Evolutionary conservation across 2,329 filamentous ascomycete species (phyloP), one percentile per base, ranked within the genome.

Genomic region (Blastomyces gilchristii): DNA sequence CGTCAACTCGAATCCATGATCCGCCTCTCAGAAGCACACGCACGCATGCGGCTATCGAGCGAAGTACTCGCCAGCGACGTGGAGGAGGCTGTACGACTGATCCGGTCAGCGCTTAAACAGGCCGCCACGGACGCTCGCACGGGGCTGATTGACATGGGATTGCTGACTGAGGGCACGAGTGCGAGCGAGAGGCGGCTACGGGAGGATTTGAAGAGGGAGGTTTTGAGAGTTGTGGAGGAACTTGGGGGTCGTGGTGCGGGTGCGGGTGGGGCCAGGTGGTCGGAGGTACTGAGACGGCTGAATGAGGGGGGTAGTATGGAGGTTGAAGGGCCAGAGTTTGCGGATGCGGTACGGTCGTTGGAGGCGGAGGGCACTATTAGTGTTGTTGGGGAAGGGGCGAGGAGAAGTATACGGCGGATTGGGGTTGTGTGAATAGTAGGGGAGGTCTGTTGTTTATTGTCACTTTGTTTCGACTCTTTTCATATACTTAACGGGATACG

Each of bases 1-100:
- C 86, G 94, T 73, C 94, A 99, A 77, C 83, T 99, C 6, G 95
- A 99, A 78, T 94, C 89, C 56, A 99, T 99, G 95, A 97, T 99
- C 73, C 93, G 94, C 65, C 87, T 99, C 2, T 80, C 92, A 1
- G 94, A 99, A 79, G 94, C 92, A 0, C 95, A 99, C 76, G 95
- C 94, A 59, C 97, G 97, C 77, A 99, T 99, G 95, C 89, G 94
- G 3, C 84, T 99, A 5, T 85, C 88, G 0, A 74, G 81, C 2
- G 84, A 81, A 16, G 94, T 99, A 52, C 91, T 89, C 0, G 85
- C 83, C 37, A 83, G 84, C 58, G 95, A 99, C 71, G 95, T 99
- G 6, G 79, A 85, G 59, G 94, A 99, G 78, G 92, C 94, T 0
- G 90, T 96, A 57, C 88, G 94, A 12, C 82, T 99, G 52, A 99